Evolutionary conservation across 495 filamentous ascomycete genomes (phyloP), one percentile per base, ranked within the genome.

Genomic region (Trichodelitschia bisporula): DNA sequence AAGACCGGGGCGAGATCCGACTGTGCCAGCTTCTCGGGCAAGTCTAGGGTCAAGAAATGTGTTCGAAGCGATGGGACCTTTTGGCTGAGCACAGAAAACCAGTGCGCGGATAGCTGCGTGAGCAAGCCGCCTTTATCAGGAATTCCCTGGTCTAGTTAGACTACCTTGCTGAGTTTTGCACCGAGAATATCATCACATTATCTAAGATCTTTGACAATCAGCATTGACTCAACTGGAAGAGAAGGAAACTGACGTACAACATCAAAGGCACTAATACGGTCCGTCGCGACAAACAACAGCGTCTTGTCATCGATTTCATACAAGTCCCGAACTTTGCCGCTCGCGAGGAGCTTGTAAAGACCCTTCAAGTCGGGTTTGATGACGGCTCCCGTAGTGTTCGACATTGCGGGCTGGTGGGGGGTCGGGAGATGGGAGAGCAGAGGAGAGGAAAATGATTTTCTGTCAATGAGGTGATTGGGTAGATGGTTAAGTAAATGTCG

Each of bases 221-320:
- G n/a, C n/a, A n/a, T n/a, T n/a, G n/a, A n/a, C n/a, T n/a, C n/a
- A n/a, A n/a, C n/a, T n/a, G n/a, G n/a, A n/a, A n/a, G n/a, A n/a
- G n/a, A n/a, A n/a, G n/a, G n/a, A n/a, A n/a, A n/a, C n/a, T n/a
- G n/a, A n/a, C n/a, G n/a, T n/a, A n/a, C n/a, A n/a, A 91, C 77
- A 62, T 93, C 84, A 57, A 77, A 91, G 30, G 84, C 84, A 32
- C 77, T 90, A 54, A 93, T 89, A 37, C 84, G 73, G 50, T 97
- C 84, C 14, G 72, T 75, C 12, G 86, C 71, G 24, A 89, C 69
- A 50, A 97, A 89, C 24, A 92, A 71, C 4, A 93, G 62, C 1
- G 72, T 77, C 32, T 67, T 54, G 15, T 69, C 56, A 47, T 80
- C 69, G 32, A 89, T 51, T 33, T 66, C 59, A 44, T 78, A 93